phyloP scores from a whole-genome alignment of 495 filamentous ascomycete genomes.

The Hyphodiscus hymeniophilus region DNA sequence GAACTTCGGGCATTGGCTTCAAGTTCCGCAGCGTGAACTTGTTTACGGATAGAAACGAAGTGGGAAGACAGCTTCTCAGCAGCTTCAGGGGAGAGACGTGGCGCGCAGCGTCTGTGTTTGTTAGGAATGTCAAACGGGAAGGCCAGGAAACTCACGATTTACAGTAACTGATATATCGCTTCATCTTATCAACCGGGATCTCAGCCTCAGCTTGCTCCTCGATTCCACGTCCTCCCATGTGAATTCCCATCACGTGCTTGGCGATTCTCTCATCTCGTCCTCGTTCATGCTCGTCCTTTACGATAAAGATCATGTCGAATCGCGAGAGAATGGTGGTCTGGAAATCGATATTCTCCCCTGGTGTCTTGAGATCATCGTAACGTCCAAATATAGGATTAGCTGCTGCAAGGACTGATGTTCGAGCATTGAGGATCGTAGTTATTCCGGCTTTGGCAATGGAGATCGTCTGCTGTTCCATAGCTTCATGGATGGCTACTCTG shows the following conservation, averaged over 20 bases:
- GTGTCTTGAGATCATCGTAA: conserved; percentile 96
- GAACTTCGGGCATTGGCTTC: conserved; percentile 79
- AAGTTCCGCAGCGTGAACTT: conserved; percentile 84
- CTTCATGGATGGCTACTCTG: conserved; percentile 97
- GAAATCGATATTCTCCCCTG: conserved; percentile 99
- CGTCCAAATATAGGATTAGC: conserved; percentile 97
- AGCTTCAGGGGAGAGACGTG: conserved; percentile 83
- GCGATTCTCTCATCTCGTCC: conserved; percentile 88
- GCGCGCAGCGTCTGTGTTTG: conserved; percentile 71
- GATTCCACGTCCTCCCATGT: conserved; percentile 82
- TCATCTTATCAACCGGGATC: conserved; percentile 92
- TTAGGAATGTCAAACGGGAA: conserved; percentile 26
- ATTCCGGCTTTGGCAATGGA: conserved; percentile 99
- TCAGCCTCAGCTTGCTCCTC: conserved; percentile 81
- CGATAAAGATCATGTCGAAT: conserved; percentile 99
- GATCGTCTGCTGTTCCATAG: conserved; percentile 99
- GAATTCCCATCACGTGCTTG: conserved; percentile 93
- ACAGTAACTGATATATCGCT: conserved; percentile 96
- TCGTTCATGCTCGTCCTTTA: conserved; percentile 89
- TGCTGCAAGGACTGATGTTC: conserved; percentile 91
- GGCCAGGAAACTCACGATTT: conserved; percentile 57
- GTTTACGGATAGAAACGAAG: conserved; percentile 92
- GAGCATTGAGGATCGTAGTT: conserved; percentile 94
- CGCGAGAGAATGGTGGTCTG: conserved; percentile 97
- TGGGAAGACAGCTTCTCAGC: conserved; percentile 95